Percentiles rank a stretch among this genome's conserved stretches.
These are phyloP conservation scores for Rhizopus microsporus DNA, from an alignment of 371 early-diverging fungal genomes.

Conservation along the genomic window DNA sequence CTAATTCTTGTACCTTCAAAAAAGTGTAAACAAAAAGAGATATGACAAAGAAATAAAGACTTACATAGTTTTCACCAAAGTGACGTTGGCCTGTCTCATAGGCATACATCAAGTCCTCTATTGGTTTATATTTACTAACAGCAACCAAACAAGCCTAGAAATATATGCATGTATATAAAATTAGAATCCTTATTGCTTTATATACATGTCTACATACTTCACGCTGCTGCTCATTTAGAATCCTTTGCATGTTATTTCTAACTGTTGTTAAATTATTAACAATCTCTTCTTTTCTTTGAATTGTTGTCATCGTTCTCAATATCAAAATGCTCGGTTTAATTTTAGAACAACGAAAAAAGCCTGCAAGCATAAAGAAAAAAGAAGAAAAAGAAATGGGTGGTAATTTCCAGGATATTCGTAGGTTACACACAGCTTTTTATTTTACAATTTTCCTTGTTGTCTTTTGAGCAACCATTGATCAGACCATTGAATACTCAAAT, in stretches of 20 bases:
- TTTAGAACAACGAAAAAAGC: too few species aligned
- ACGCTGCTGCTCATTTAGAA: constrained; percentile 8
- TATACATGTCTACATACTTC: background rate
- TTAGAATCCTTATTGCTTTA: background rate
- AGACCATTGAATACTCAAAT: constrained; percentile 29
- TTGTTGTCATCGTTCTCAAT: background rate
- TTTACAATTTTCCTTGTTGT: background rate
- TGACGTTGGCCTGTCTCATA: constrained; percentile 85
- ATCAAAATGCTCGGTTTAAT: too few species aligned
- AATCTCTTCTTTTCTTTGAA: constrained; percentile 20
- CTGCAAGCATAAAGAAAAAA: too few species aligned
- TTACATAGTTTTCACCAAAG: constrained; percentile 96
- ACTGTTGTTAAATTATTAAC: constrained; percentile 17
- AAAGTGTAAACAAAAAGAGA: background rate
- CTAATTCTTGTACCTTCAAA: constrained; percentile 86
- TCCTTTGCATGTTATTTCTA: constrained; percentile 9
- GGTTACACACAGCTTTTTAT: background rate
- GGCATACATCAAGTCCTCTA: constrained; percentile 73
- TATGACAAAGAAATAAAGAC: constrained; percentile 6
- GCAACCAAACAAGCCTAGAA: constrained; percentile 74
- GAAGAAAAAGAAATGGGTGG: too few species aligned
- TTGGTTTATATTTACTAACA: constrained; percentile 91
- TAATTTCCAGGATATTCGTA: too few species aligned
- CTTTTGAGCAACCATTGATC: constrained; percentile 36
- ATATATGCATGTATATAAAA: background rate